Conservation (phyloP, 2,329 filamentous ascomycete species). For the Pyrenophora graminea region DNA sequence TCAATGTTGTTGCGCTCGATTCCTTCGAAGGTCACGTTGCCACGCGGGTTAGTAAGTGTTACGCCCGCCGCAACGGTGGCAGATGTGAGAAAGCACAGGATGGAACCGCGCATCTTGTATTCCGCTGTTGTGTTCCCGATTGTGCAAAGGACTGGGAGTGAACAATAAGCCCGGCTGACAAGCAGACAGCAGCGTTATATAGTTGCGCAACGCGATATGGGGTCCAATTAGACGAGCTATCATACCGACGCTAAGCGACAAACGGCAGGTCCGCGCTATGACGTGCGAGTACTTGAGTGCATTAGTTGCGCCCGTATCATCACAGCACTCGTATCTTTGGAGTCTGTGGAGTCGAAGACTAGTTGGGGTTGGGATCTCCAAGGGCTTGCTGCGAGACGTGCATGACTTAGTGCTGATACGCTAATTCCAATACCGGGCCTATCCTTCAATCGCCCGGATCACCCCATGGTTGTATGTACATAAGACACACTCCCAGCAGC, state of each 20-base stretch:
- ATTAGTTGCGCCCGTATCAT: constrained; percentile 4
- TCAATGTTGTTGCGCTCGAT: constrained; percentile 52
- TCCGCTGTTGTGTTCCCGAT: neutral
- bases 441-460: no score
- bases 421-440: no score
- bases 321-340: neutral
- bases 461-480: no score
- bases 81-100: constrained; percentile 11
- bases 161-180: neutral
- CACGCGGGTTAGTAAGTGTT: constrained; percentile 7
- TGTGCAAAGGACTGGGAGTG: neutral
- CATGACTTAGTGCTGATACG: neutral
- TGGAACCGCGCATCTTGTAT: constrained; percentile 8
- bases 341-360: no score
- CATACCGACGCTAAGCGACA: constrained; percentile 3
- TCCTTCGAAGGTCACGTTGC: constrained; percentile 50
- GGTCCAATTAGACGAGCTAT: constrained; percentile 1
- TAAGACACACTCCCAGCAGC: neutral
- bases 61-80: constrained; percentile 11
- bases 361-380: no score
- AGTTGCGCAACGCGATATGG: constrained; percentile 1
- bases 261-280: constrained; percentile 10
- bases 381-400: neutral
- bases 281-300: constrained; percentile 5
- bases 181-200: constrained; percentile 1